phyloP scores from a whole-genome alignment of 441 rosid genomes.

The Brassica hybrid region DNA sequence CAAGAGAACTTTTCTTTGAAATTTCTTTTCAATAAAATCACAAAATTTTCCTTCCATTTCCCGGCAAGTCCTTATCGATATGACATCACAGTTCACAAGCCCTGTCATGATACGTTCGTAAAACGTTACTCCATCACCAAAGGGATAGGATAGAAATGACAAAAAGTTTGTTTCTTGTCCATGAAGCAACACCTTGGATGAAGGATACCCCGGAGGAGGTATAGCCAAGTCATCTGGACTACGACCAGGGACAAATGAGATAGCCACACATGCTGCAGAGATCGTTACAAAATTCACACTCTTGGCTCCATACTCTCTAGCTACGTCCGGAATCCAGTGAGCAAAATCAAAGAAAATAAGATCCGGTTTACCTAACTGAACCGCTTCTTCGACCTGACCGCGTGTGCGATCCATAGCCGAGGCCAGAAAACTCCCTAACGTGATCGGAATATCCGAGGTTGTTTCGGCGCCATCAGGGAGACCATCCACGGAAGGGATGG shows the following conservation, averaged over 20 bases:
- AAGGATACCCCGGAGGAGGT: conserved; percentile 70
- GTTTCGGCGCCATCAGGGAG: conserved; percentile 70
- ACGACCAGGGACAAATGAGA: conserved; percentile 57
- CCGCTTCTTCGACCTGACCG: conserved; percentile 46
- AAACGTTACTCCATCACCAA: conserved; percentile 64
- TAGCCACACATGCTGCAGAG: conserved; percentile 56
- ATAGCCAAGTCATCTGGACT: conserved; percentile 46
- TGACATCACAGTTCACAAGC: conserved; percentile 50
- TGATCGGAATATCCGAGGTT: conserved; percentile 61
- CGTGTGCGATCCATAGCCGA: conserved; percentile 64
- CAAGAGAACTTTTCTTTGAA: conserved; percentile 45
- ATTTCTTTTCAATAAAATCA: conserved; percentile 50
- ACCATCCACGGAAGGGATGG: conserved; percentile 57
- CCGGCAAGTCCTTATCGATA: conserved; percentile 60
- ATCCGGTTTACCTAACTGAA: conserved; percentile 43
- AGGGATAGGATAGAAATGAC: conserved; percentile 45
- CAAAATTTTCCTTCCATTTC: conserved; percentile 63
- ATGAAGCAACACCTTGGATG: conserved; percentile 47
- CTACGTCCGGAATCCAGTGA: conserved; percentile 61
- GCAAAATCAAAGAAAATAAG: conserved; percentile 57
- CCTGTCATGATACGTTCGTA: conserved; percentile 47
- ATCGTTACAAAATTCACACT: conserved; percentile 52
- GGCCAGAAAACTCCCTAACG: conserved; percentile 42
- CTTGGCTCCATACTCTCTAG: conserved; percentile 54
- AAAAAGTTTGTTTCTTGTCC: conserved; percentile 47